These are phyloP conservation scores for Globisporangium canariense DNA, from an alignment of 352 stramenopile genomes.

Conservation along the genomic window DNA sequence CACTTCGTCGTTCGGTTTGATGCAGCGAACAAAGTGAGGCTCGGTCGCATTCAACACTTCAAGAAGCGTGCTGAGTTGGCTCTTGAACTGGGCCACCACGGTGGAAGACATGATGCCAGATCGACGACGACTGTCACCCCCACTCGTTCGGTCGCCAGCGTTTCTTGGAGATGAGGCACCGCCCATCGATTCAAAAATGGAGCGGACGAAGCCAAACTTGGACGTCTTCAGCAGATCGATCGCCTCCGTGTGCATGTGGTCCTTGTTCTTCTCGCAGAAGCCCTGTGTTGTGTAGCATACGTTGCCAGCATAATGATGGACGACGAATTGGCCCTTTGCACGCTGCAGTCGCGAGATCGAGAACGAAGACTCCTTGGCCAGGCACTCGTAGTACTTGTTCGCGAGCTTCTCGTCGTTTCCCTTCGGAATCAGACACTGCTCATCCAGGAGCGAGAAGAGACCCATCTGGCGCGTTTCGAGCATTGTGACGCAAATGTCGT, in stretches of 20 bases:
- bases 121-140: conserved; percentile 37
- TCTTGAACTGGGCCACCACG: conserved; percentile 92
- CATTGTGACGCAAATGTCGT: conserved; percentile 74
- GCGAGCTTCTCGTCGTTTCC: conserved; percentile 82
- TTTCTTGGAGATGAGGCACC: conserved; percentile 17
- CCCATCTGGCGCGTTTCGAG: conserved; percentile 74
- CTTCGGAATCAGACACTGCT: conserved; percentile 81
- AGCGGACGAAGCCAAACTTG: conserved; percentile 56
- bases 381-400: conserved; percentile 77
- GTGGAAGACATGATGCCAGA: conserved; percentile 83
- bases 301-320: conserved; percentile 83
- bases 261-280: conserved; percentile 91
- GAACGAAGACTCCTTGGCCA: conserved; percentile 67
- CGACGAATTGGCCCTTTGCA: conserved; percentile 80
- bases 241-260: conserved; percentile 82
- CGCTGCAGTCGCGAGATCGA: conserved; percentile 67
- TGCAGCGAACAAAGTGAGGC: conserved; percentile 90
- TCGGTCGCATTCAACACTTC: conserved; percentile 93
- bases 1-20: conserved; percentile 83
- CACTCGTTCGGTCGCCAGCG: conserved; percentile 17
- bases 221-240: conserved; percentile 72
- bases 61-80: conserved; percentile 90
- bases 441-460: conserved; percentile 80
- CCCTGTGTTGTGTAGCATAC: conserved; percentile 79
- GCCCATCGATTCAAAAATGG: conserved; percentile 57